Evolutionary conservation across 2,329 filamentous ascomycete species (phyloP), one percentile per base, ranked within the genome.

Genomic region (Sarocladium kiliense): DNA sequence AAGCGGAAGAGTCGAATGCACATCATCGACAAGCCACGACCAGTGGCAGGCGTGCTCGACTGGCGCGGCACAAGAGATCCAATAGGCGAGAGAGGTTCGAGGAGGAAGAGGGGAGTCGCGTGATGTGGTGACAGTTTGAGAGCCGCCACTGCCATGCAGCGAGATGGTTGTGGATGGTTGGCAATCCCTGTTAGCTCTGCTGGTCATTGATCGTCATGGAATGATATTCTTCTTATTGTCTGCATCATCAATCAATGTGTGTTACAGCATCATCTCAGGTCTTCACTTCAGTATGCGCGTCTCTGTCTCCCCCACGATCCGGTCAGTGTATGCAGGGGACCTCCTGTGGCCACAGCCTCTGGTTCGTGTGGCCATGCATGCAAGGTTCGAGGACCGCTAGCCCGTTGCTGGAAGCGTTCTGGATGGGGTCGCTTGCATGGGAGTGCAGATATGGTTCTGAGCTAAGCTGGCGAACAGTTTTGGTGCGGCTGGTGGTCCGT

Each of bases 361-460:
- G 47, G 47, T 51, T 51, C 47, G 47, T 51, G 44, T 30, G 10
- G 44, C 23, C 7, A 47, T 47, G 44, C 44, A 47, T n/a, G n/a
- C n/a, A n/a, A n/a, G 44, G 44, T 47, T 47, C 44, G 11, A 47
- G 44, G 23, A 47, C 16, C 44, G 25, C 44, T 47, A 47, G 44
- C 23, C 44, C 44, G 16, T 47, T 47, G 44, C 25, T 51, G 47
- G 47, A 51, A 51, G 6, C 47, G 47, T 36, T 51, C 47, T 51
- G 47, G 44, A 49, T 19, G 44, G 27, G 30, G 47, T 51, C 26
- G 47, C 5, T 36, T 51, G 47, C 47, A 51, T 51, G 47, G 47
- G 21, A 14, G 16, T 36, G 47, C 47, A 51, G 26, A 51, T 51
- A 51, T 51, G 30, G 47, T 51, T 51, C 47, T 51, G 47, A 51